Evolutionary conservation across 257 asterid genomes (phyloP), one percentile per base, ranked within the genome.

Genomic region (Fraxinus excelsior): DNA sequence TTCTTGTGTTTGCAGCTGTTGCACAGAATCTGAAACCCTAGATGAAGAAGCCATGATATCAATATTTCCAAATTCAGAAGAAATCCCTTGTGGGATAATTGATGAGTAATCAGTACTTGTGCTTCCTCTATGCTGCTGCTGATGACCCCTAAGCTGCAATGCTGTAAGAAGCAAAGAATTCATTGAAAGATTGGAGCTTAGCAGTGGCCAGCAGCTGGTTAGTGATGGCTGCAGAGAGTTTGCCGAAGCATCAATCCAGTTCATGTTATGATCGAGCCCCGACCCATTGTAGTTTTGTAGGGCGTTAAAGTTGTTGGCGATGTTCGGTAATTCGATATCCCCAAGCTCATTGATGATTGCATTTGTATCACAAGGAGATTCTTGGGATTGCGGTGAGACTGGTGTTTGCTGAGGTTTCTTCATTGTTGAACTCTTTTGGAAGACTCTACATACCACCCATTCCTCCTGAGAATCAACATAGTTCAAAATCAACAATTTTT

Each of bases 381-480:
- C 97, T 66, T 81, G 83, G 46, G 96, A 88, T 25, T 84, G 86
- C 8, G 92, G 92, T 0, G 96, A 87, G 3, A 91, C 75, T 3
- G 90, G 72, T 60, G 91, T 72, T 68, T 83, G 90, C 7, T 85
- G 95, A 21, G 85, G 85, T 67, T 86, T 85, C 89, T 88, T 94
- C 35, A 85, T 74, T 3, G 82, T 72, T 4, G 90, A 49, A 28
- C 88, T 91, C 91, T 94, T 94, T 60, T 89, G 95, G 81, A 94
- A 91, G 21, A 94, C 85, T 73, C 98, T 79, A 25, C 98, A 91
- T 0, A 94, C 96, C 7, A 94, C 95, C 98, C 98, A 94, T 76
- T 94, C 98, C 66, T 90, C 98, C 95, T 92, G 90, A 9, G 51
- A 69, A 26, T 23, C 37, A 34, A 16, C 7, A 56, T n/a, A n/a